A percentile compares a stretch with the other conserved stretches of the same genome.
These are phyloP conservation scores for Pascua sp. DNA, from an alignment of 1,284 basidiomycete genomes.

Conservation along the genomic window DNA sequence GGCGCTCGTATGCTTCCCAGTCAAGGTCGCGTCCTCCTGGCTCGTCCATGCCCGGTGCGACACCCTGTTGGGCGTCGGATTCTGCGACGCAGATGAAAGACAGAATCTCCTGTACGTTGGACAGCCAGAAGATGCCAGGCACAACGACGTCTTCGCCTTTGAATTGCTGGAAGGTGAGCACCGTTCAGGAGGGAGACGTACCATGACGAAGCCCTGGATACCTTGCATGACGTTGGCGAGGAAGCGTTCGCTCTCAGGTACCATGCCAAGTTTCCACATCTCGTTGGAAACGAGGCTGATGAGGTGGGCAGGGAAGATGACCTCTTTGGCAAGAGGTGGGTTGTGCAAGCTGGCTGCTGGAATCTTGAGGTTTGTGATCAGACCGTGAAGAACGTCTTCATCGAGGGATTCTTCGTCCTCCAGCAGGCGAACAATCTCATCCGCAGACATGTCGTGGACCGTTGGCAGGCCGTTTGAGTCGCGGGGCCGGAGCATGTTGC, in stretches of 20 bases:
- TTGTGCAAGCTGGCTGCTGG: constrained; percentile 86
- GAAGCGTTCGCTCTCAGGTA: constrained; percentile 95
- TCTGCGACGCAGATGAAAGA: constrained; percentile 99
- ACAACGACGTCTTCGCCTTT: constrained; percentile 90
- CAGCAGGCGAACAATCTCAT: constrained; percentile 92
- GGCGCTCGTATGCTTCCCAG: constrained; percentile 94
- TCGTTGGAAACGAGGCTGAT: constrained; percentile 97
- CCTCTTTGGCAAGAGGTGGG: constrained; percentile 91
- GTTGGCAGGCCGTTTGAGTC: constrained; percentile 67
- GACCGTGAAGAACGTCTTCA: constrained; percentile 87
- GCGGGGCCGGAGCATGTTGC: constrained; percentile 60
- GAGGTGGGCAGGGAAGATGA: constrained; percentile 98
- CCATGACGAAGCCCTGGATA: constrained; percentile 97
- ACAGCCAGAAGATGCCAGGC: constrained; percentile 98
- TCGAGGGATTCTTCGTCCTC: constrained; percentile 88
- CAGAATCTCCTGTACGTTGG: constrained; percentile 99
- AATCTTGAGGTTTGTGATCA: constrained; percentile 89
- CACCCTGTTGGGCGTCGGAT: constrained; percentile 95
- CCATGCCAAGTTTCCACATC: constrained; percentile 99
- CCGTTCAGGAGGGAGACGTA: constrained; percentile 49
- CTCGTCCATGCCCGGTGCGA: constrained; percentile 94
- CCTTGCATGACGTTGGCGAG: constrained; percentile 98
- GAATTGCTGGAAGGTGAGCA: constrained; percentile 55
- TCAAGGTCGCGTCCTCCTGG: constrained; percentile 90
- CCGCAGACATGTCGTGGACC: constrained; percentile 80